Evolutionary conservation across 305 asterid species (phyloP), one percentile per base, ranked within the genome.

Genomic region (Withania somnifera): DNA sequence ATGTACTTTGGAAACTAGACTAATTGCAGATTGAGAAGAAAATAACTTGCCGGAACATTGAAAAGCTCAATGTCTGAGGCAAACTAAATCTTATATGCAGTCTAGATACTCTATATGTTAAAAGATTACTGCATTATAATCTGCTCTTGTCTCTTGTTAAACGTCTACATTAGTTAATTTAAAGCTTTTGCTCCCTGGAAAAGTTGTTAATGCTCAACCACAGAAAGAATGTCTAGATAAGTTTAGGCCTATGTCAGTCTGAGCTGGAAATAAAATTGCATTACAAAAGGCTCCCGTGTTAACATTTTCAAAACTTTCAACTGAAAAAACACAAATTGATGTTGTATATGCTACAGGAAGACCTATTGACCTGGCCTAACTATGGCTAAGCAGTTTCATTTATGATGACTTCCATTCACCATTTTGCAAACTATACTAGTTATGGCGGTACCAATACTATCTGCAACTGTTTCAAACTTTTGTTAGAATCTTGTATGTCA

Each of bases 401-500:
- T 71, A 71, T 71, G 14, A 45, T 4, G 30, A 45, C 7, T 67
- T n/a, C 0, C 60, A 47, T 26, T 73, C 42, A 73, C 60, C 79
- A 24, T 47, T 24, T n/a, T 26, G 24, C 24, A 45, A 45, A 24
- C 57, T 71, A 26, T 28, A 69, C 20, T 20, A 45, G 3, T 20
- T 7, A 22, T 13, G 57, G 2, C 0, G 2, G 36, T 71, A 17
- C 19, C 40, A 45, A 7, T 42, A 22, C 11, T 71, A 71, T 45
- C 58, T 42, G 19, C 79, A 4, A 42, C 13, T 22, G 22, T 45
- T 71, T 22, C 15, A 45, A 42, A 45, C 3, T 24, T 71, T 71
- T 71, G 7, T 7, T 24, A 58, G 78, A 6, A 42, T 71, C 58
- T 28, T 47, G 22, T 24, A 24, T 71, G 40, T 71, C 84, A 95